phyloP scores from a whole-genome alignment of 2,329 filamentous ascomycete genomes.

The Calycina marina region DNA sequence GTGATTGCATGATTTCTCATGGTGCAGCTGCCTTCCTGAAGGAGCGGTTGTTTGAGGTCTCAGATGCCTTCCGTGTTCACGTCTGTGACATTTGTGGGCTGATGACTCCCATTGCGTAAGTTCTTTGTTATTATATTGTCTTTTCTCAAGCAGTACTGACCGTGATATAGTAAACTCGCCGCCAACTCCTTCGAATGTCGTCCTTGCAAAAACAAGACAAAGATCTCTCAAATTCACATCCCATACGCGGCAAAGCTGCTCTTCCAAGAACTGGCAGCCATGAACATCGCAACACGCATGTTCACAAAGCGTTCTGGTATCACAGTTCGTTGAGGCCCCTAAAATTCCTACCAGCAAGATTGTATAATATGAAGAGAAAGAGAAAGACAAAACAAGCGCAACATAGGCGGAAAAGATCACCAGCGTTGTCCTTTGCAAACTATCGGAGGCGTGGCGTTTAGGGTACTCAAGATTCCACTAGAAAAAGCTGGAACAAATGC shows the following conservation, averaged over 20 bases:
- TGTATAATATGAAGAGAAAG: slow-evolving; percentile 7
- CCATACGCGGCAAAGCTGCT: slow-evolving; percentile 95
- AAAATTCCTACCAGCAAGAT: too few species aligned
- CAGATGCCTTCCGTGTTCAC: slow-evolving; percentile 94
- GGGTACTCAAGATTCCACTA: slow-evolving; percentile 1
- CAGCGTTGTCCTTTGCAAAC: slow-evolving; percentile 2
- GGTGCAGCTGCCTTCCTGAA: slow-evolving; percentile 94
- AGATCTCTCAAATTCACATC: slow-evolving; percentile 94
- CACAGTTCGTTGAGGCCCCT: slow-evolving; percentile 41
- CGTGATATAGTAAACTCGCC: slow-evolving; percentile 58
- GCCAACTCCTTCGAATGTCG: slow-evolving; percentile 95
- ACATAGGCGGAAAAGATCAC: too few species aligned
- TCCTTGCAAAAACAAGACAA: slow-evolving; percentile 97
- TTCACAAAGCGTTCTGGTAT: slow-evolving; percentile 77
- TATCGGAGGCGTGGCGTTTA: background rate
- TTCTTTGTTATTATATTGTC: slow-evolving; percentile 21
- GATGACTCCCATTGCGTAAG: slow-evolving; percentile 98
- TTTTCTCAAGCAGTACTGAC: slow-evolving; percentile 23
- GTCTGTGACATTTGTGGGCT: slow-evolving; percentile 97
- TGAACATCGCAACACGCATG: slow-evolving; percentile 98
- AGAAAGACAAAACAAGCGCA: too few species aligned
- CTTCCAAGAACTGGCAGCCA: slow-evolving; percentile 93
- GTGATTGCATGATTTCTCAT: slow-evolving; percentile 99
- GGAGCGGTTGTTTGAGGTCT: slow-evolving; percentile 93
- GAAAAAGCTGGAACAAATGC: slow-evolving; percentile 1